Base-by-base conservation (phyloP, 2,329 filamentous ascomycete species). In the Colletotrichum godetiae region DNA sequence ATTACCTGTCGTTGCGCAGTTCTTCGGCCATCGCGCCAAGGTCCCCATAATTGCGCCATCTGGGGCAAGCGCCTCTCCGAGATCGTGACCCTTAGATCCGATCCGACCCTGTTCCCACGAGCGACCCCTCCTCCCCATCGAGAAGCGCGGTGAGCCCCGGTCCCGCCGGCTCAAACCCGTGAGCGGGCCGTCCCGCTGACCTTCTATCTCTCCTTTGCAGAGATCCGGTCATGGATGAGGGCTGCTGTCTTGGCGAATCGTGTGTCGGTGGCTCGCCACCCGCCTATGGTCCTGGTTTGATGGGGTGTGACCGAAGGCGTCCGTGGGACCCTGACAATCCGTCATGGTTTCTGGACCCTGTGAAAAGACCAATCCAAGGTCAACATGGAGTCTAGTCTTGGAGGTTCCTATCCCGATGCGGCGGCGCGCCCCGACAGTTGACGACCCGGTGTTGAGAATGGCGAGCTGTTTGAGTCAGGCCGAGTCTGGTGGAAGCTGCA, bases 11-110 rank as follows among this genome's bases (percentile, higher is more conserved):
- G 6, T 57, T 27, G 53, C 52, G 29, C 13, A 24, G 35, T 15
- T 22, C 1, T 12, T 13, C n/a, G 55, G n/a, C 1, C 49, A 70
- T 70, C 55, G 46, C 55, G 67, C 60, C 60, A 65, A 65, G 60
- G 29, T 33, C 46, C 67, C 67, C 70, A 56, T 73, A 61, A 70
- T 70, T 58, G 70, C 70, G 60, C 67, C 55, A 70, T 70, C 70
- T 70, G 60, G 67, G 60, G 55, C 46, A 60, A 56, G 55, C 55
- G 55, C 8, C 42, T 49, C 19, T 15, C 27, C 67, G 55, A 70
- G 55, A 73, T 65, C 60, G 60, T 60, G 60, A 60, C 42, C n/a
- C 19, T 52, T 22, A 63, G 64, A 35, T 63, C 64, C 69, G 65
- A 72, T 68, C 60, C 53, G 55, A 65, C 55, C 46, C 55, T 46